Evolutionary conservation across 176 grass and related monocot species (phyloP).

Genomic region (Triticum monococcum): DNA sequence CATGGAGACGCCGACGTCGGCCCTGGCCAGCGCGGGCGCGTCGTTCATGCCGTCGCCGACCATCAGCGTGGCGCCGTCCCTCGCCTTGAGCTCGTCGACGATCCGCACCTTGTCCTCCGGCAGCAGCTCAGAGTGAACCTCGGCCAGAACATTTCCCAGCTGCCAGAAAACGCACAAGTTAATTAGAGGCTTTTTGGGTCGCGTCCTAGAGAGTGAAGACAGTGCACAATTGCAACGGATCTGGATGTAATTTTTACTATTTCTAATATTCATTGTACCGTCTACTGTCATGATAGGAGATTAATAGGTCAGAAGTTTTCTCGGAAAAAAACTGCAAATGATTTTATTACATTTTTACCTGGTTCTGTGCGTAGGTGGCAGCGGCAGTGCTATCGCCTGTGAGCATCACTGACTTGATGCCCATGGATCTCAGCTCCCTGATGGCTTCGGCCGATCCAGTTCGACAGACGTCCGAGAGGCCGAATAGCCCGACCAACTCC

Average conservation of each 20-base stretch:
- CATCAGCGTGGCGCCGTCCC: conserved; percentile 69
- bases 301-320: too few relatives aligned
- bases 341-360: too few relatives aligned
- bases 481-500: conserved; percentile 70
- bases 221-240: neutral
- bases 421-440: conserved; percentile 64
- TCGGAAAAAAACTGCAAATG: too few relatives aligned
- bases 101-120: conserved; percentile 88
- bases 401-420: conserved; percentile 89
- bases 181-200: neutral
- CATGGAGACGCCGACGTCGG: conserved; percentile 93
- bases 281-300: too few relatives aligned
- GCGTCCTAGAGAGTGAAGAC: neutral
- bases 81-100: conserved; percentile 61
- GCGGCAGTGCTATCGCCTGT: conserved; percentile 76
- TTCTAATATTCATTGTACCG: too few relatives aligned
- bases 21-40: conserved; percentile 81
- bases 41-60: conserved; percentile 99
- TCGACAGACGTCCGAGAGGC: conserved; percentile 79
- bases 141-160: conserved; percentile 65
- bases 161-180: conserved; percentile 15
- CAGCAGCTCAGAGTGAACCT: conserved; percentile 76
- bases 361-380: conserved; percentile 75
- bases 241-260: too few relatives aligned
- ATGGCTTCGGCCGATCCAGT: conserved; percentile 81